Evolutionary conservation across 495 filamentous ascomycete species (phyloP).

Genomic region (Neurospora discreta): DNA sequence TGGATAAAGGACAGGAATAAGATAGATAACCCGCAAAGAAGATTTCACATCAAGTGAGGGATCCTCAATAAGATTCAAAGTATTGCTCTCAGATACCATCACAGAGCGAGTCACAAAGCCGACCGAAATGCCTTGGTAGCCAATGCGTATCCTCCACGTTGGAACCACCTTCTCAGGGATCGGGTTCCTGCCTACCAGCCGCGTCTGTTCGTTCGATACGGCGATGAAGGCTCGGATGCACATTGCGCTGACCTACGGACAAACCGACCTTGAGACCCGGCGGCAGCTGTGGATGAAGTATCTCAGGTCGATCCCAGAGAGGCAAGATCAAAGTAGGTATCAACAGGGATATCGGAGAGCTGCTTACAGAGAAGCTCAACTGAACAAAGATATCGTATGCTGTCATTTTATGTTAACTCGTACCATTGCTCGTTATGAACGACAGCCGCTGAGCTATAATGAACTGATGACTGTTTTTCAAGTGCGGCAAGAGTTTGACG

Average conservation of each 20-base stretch:
- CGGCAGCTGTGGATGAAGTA: conserved; percentile 21
- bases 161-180: conserved; percentile 25
- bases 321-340: neutral
- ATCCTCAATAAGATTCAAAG: too few relatives aligned
- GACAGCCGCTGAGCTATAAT: neutral
- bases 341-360: neutral
- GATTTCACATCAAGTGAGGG: too few relatives aligned
- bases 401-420: conserved; percentile 24
- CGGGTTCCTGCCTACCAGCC: conserved; percentile 41
- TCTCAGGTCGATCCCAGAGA: conserved; percentile 1
- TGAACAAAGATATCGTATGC: conserved; percentile 27
- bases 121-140: conserved; percentile 29
- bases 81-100: too few relatives aligned
- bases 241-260: conserved; percentile 27
- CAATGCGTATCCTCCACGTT: neutral
- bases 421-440: conserved; percentile 21
- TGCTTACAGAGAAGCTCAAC: conserved; percentile 14
- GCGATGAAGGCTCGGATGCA: conserved; percentile 44
- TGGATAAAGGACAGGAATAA: too few relatives aligned
- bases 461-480: neutral
- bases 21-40: too few relatives aligned
- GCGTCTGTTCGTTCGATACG: conserved; percentile 40
- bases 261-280: conserved; percentile 15
- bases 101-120: neutral
- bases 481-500: neutral